Percentiles rank a stretch among this genome's conserved stretches.
phyloP scores from a whole-genome alignment of 129 eudicot species.

The Chrysanthemum seticuspe region DNA sequence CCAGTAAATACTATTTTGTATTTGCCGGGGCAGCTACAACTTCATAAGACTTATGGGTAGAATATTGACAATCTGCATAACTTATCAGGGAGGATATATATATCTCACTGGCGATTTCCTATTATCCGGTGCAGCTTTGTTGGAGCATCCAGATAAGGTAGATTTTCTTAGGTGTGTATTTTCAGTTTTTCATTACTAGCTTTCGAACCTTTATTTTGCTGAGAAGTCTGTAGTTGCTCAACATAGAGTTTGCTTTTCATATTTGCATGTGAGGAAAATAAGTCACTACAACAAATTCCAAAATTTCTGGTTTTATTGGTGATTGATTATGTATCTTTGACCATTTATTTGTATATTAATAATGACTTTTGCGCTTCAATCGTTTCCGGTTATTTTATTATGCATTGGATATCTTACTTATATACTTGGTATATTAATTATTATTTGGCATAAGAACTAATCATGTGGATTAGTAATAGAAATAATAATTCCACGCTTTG shows the following conservation, averaged over 20 bases:
- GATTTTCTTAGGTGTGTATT: neutral
- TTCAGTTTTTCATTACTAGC: conserved; percentile 1
- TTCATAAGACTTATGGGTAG: conserved; percentile 11
- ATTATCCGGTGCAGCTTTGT: conserved; percentile 67
- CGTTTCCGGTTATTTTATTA: conserved; percentile 1
- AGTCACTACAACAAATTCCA: conserved; percentile 4
- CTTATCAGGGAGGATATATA: conserved; percentile 50
- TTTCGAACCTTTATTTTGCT: neutral
- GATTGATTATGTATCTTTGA: neutral
- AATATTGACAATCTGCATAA: conserved; percentile 17
- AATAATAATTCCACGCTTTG: conserved; percentile 87
- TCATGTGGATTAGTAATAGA: conserved; percentile 56
- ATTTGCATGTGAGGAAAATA: conserved; percentile 1
- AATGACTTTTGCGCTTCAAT: conserved; percentile 1
- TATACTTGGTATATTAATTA: conserved; percentile 8
- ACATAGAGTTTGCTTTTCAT: conserved; percentile 12
- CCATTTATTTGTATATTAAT: neutral
- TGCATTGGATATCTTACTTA: neutral
- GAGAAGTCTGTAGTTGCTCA: conserved; percentile 14
- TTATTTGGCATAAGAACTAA: conserved; percentile 18
- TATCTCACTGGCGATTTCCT: conserved; percentile 35
- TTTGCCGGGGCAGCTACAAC: neutral
- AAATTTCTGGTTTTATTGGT: conserved; percentile 4
- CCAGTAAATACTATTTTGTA: neutral
- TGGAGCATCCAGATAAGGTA: conserved; percentile 86